A percentile compares a stretch with the other conserved stretches of the same genome.
phyloP scores from a whole-genome alignment of 345 rosid genomes.

The Euphorbia tirucalli region DNA sequence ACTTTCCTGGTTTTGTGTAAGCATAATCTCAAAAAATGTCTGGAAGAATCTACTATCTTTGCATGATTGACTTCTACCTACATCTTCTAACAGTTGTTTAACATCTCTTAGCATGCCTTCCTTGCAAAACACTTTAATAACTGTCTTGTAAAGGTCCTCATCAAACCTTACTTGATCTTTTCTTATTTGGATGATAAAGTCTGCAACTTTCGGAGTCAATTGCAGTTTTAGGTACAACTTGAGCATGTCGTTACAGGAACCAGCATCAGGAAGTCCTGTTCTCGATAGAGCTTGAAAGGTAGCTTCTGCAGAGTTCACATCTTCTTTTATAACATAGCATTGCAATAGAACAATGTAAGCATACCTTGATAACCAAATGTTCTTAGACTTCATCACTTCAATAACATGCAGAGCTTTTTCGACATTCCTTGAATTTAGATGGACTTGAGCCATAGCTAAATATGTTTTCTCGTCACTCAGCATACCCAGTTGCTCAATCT shows the following conservation, averaged over 20 bases:
- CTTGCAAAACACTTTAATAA: constrained; percentile 52
- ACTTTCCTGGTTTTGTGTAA: constrained; percentile 21
- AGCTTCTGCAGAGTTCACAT: constrained; percentile 67
- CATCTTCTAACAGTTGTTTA: constrained; percentile 46
- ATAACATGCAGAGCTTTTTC: constrained; percentile 62
- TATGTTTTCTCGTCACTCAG: constrained; percentile 81
- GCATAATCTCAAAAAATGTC: constrained; percentile 47
- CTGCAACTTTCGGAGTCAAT: constrained; percentile 53
- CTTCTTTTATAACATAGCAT: constrained; percentile 63
- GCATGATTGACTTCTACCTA: constrained; percentile 34
- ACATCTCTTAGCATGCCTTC: constrained; percentile 62
- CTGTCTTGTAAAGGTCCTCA: constrained; percentile 55
- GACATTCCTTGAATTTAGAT: constrained; percentile 58
- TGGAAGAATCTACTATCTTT: constrained; percentile 50
- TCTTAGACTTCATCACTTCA: constrained; percentile 63
- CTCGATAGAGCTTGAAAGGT: constrained; percentile 62
- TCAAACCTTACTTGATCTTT: constrained; percentile 51
- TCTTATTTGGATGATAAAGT: constrained; percentile 50
- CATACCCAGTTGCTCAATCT: constrained; percentile 52
- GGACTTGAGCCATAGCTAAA: constrained; percentile 88
- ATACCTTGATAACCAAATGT: constrained; percentile 69
- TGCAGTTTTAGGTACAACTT: constrained; percentile 52
- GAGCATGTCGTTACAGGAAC: constrained; percentile 79
- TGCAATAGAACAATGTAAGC: constrained; percentile 77
- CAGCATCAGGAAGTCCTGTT: constrained; percentile 71